Evolutionary conservation across 2,329 filamentous ascomycete genomes (phyloP), one percentile per base, ranked within the genome.

Genomic region (Stachybotrys chartarum): DNA sequence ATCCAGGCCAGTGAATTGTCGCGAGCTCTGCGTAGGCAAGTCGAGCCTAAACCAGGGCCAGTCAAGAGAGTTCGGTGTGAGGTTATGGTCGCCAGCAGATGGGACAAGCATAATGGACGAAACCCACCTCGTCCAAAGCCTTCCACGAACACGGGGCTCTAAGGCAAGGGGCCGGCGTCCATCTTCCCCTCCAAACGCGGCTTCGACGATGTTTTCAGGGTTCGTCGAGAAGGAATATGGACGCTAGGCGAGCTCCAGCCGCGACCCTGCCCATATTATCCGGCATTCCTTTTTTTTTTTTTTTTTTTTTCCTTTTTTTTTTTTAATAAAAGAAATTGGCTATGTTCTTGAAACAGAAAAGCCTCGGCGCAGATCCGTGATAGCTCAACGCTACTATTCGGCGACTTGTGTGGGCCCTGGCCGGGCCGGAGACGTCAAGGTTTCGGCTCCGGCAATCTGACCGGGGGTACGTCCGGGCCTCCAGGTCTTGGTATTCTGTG

Each of bases 1-100:
- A 62, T 11, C 18, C 31, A 50, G 8, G 59, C 57, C 17, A 58
- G 61, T 5, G 67, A 69, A 56, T 50, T 53, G 46, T 54, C 57
- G 8, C 60, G 12, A 42, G 14, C 24, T 24, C 24, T 10, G 35
- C 14, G 14, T 42, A 42, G 35, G 35, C 24, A 4, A 24, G 14
- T 42, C 14, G 35, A 42, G 35, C 8, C 14, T 5, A 42, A 42
- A 10, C 8, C 35, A 10, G 14, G 35, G 35, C 35, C 35, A 3
- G 35, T 42, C 5, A 14, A 42, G 35, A 42, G 35, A 6, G 35
- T 14, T 42, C 10, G 10, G 35, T 42, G 35, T 14, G 35, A 10
- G 10, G 5, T 42, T 14, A 42, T 10, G 10, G 35, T 42, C 35
- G 8, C 35, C 35, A 42, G 35, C 35, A 42, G 5, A 10, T 24